These are phyloP conservation scores for Plasmodium ovale DNA, from an alignment of 169 alveolate genomes.

Conservation along the genomic window DNA sequence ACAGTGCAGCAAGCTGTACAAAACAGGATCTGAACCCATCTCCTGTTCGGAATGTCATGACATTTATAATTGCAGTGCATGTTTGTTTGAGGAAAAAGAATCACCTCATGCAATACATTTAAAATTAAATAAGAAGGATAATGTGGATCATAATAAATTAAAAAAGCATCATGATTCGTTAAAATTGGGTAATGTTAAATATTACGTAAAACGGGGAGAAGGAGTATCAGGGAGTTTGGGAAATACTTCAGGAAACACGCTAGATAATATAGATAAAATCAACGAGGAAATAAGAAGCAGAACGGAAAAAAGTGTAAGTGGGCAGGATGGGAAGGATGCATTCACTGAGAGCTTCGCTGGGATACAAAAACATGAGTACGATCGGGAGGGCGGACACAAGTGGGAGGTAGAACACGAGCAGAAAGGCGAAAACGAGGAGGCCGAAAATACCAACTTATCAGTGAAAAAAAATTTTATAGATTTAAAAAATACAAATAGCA, in stretches of 20 bases:
- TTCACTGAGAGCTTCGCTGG: conserved; percentile 9
- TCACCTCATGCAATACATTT: conserved; percentile 39
- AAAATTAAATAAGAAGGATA: conserved; percentile 33
- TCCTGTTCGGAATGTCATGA: conserved; percentile 63
- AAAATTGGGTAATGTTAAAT: conserved; percentile 58
- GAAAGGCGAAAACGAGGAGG: background rate
- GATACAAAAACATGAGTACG: conserved; percentile 54
- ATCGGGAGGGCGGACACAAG: background rate
- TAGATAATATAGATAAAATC: conserved; percentile 16
- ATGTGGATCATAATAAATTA: conserved; percentile 26
- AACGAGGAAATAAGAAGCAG: conserved; percentile 20
- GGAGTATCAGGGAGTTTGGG: conserved; percentile 74
- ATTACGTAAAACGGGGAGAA: conserved; percentile 64
- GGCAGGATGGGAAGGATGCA: background rate
- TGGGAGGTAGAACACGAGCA: background rate
- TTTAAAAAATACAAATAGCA: background rate
- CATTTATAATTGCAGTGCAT: conserved; percentile 32
- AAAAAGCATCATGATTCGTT: conserved; percentile 61
- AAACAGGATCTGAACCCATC: conserved; percentile 14
- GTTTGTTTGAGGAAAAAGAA: conserved; percentile 60
- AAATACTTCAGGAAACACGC: background rate
- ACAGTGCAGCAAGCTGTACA: conserved; percentile 12
- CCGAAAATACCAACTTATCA: background rate
- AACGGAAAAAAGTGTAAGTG: background rate
- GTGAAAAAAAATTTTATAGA: conserved; percentile 1